Conservation (phyloP, 2,329 filamentous ascomycete species). For the Alternaria triticimaculans region DNA sequence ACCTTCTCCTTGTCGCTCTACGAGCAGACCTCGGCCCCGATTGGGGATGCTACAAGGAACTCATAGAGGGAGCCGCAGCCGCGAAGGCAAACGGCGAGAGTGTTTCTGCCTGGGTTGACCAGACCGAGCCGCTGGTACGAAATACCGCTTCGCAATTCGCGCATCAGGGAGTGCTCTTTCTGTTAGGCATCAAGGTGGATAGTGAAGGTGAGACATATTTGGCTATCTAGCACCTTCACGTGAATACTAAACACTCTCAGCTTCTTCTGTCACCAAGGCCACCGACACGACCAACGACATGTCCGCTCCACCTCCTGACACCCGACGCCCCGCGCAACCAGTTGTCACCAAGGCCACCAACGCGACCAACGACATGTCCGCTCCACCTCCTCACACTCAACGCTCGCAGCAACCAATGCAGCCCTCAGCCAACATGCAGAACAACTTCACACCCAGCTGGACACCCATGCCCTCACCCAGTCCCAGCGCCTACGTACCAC, state of each 20-base stretch:
- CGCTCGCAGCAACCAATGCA: no score
- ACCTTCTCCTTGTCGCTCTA: constrained; percentile 13
- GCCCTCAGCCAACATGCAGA: background rate
- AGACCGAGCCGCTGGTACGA: constrained; percentile 17
- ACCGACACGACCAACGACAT: background rate
- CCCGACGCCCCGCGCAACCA: background rate
- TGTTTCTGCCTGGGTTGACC: constrained; percentile 16
- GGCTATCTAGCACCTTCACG: constrained; percentile 75
- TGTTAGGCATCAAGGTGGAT: constrained; percentile 71
- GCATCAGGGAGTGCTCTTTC: constrained; percentile 21
- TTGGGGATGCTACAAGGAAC: constrained; percentile 25
- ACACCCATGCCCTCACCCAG: background rate
- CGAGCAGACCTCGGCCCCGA: constrained; percentile 14
- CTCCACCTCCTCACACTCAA: background rate
- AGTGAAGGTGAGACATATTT: constrained; percentile 71
- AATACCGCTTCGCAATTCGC: background rate
- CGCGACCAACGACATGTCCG: background rate
- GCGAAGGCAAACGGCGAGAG: constrained; percentile 7
- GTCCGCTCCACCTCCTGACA: background rate
- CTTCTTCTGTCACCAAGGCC: background rate
- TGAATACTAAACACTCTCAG: background rate
- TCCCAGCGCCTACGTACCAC: constrained; percentile 56
- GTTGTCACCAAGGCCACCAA: background rate
- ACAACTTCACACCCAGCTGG: background rate
- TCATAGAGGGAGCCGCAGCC: constrained; percentile 5